phyloP scores from a whole-genome alignment of 345 rosid genomes.

The Moricandia moricandioides region DNA sequence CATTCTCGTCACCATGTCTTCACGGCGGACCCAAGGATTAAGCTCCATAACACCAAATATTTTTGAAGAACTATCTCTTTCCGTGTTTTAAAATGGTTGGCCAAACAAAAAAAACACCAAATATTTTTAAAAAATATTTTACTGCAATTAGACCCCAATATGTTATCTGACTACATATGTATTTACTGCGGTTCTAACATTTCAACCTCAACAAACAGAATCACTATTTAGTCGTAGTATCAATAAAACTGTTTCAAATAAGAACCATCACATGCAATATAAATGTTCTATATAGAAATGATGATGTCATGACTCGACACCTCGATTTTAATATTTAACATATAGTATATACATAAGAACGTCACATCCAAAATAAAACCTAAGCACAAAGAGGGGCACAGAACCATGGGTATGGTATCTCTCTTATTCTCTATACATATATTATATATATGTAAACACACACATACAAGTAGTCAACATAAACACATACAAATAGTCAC shows the following conservation, averaged over 20 bases:
- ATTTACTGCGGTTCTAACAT: constrained; percentile 20
- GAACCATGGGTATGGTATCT: constrained; percentile 29
- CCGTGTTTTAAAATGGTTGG: no score
- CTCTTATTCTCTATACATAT: constrained; percentile 4
- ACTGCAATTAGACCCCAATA: background rate
- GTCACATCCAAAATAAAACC: constrained; percentile 39
- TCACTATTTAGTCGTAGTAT: constrained; percentile 27
- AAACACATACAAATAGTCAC: constrained; percentile 22
- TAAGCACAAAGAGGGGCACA: constrained; percentile 22
- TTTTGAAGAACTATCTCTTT: background rate
- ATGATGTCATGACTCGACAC: constrained; percentile 31
- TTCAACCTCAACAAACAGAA: constrained; percentile 32
- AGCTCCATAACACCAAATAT: background rate
- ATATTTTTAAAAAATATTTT: background rate
- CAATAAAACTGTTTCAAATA: constrained; percentile 26
- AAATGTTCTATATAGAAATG: constrained; percentile 20
- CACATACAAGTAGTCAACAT: background rate
- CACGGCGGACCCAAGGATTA: background rate
- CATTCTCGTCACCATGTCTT: background rate
- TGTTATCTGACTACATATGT: background rate
- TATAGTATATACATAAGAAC: constrained; percentile 18
- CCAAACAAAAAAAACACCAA: no score
- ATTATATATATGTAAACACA: background rate
- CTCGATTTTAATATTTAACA: background rate
- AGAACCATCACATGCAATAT: constrained; percentile 38